Percentiles rank a stretch among this genome's conserved stretches.
phyloP scores from a whole-genome alignment of 2,329 filamentous ascomycete species.

The Fusarium coffeatum region DNA sequence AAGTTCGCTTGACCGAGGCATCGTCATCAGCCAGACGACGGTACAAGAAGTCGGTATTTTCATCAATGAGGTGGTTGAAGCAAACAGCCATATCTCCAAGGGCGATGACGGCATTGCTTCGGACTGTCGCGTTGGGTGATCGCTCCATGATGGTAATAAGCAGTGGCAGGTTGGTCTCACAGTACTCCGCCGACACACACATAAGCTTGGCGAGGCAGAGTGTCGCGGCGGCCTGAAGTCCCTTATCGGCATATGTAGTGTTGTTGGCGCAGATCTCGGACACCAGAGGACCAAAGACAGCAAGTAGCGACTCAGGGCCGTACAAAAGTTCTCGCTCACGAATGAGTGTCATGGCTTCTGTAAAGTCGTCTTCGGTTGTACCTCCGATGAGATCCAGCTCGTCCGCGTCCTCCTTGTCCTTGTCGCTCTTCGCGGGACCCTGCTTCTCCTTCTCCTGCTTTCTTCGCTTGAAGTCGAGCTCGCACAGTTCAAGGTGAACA shows the following conservation, averaged over 20 bases:
- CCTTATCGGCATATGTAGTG: slow-evolving; percentile 88
- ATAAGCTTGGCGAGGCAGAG: slow-evolving; percentile 97
- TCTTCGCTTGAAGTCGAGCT: slow-evolving; percentile 95
- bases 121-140: slow-evolving; percentile 89
- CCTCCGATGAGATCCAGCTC: slow-evolving; percentile 97
- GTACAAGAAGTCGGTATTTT: slow-evolving; percentile 98
- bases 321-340: slow-evolving; percentile 86
- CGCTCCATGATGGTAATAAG: slow-evolving; percentile 98
- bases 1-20: slow-evolving; percentile 92
- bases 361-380: slow-evolving; percentile 94
- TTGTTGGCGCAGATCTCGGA: slow-evolving; percentile 96
- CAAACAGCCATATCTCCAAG: slow-evolving; percentile 99
- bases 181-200: slow-evolving; percentile 98
- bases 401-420: slow-evolving; percentile 76
- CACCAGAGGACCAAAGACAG: slow-evolving; percentile 90
- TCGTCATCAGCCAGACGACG: slow-evolving; percentile 90
- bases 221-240: slow-evolving; percentile 91
- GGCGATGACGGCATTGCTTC: slow-evolving; percentile 96
- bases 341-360: slow-evolving; percentile 85
- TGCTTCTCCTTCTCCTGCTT: slow-evolving; percentile 90
- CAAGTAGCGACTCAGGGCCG: slow-evolving; percentile 84
- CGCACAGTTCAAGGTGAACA: slow-evolving; percentile 96
- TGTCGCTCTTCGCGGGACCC: slow-evolving; percentile 59
- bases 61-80: slow-evolving; percentile 99
- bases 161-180: slow-evolving; percentile 89